These are phyloP conservation scores for Myriosclerotinia scirpicola DNA, from an alignment of 2,329 filamentous ascomycete species.

Conservation along the genomic window DNA sequence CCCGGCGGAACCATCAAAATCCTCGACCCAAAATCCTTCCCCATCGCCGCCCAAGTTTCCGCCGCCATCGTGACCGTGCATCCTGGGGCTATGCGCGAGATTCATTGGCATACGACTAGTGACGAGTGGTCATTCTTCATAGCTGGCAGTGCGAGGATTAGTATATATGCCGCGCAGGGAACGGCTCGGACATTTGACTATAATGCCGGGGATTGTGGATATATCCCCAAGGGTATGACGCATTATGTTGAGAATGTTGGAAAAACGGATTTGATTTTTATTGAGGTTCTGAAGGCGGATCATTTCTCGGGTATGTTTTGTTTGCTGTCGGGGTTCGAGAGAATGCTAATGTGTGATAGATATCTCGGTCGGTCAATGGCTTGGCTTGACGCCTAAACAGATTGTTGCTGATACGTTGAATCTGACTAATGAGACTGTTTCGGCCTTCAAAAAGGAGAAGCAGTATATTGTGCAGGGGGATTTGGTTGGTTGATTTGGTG, in stretches of 20 bases:
- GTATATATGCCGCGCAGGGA: slow-evolving; percentile 69
- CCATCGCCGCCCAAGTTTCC: slow-evolving; percentile 69
- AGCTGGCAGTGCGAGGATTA: slow-evolving; percentile 67
- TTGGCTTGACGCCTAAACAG: slow-evolving; percentile 54
- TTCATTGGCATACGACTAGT: slow-evolving; percentile 75
- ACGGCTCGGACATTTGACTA: slow-evolving; percentile 76
- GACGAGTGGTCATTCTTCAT: slow-evolving; percentile 85
- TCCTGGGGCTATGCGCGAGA: slow-evolving; percentile 49
- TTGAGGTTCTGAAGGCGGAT: slow-evolving; percentile 73
- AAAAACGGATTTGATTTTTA: slow-evolving; percentile 71
- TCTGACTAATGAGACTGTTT: slow-evolving; percentile 44
- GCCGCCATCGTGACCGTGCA: slow-evolving; percentile 71
- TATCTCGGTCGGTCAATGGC: slow-evolving; percentile 49
- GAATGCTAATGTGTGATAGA: slow-evolving; percentile 35
- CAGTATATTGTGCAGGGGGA: slow-evolving; percentile 46
- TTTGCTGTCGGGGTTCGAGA: not conserved
- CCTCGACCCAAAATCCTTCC: slow-evolving; percentile 74
- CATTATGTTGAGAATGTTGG: slow-evolving; percentile 82
- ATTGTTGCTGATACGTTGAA: slow-evolving; percentile 58
- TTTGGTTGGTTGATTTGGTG: slow-evolving; percentile 1
- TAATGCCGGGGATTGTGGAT: slow-evolving; percentile 70
- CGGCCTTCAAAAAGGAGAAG: slow-evolving; percentile 47
- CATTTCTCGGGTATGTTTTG: slow-evolving; percentile 51
- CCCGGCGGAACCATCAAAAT: slow-evolving; percentile 71
- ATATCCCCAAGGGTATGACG: slow-evolving; percentile 74